phyloP scores from a whole-genome alignment of 495 filamentous ascomycete genomes.

The Astrocystis sublimbata region DNA sequence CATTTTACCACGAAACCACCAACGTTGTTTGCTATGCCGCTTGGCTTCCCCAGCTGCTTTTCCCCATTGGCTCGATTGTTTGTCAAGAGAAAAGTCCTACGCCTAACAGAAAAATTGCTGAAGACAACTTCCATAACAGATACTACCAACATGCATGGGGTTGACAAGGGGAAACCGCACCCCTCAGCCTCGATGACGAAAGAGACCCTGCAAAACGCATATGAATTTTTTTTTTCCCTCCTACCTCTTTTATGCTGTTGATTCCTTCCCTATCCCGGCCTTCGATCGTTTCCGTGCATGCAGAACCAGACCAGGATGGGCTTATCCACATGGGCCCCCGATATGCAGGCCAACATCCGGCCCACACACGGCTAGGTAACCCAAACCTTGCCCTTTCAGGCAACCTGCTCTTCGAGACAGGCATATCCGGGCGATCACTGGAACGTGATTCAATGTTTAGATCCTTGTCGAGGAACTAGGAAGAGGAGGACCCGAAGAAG shows the following conservation, averaged over 20 bases:
- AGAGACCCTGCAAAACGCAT: not conserved
- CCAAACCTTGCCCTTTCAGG: constrained; percentile 28
- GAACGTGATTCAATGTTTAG: constrained; percentile 36
- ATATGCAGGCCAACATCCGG: constrained; percentile 38
- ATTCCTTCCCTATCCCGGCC: constrained; percentile 19
- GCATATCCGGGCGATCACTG: constrained; percentile 39
- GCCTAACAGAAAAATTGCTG: too few relatives aligned
- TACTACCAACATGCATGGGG: constrained; percentile 19
- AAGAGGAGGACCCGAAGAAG: constrained; percentile 17
- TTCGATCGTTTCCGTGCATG: constrained; percentile 35
- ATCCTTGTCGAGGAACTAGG: constrained; percentile 28
- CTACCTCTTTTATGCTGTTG: too few relatives aligned
- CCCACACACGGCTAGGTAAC: constrained; percentile 33
- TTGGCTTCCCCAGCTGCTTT: constrained; percentile 23
- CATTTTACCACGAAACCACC: constrained; percentile 20
- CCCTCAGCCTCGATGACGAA: constrained; percentile 33
- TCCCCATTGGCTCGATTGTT: constrained; percentile 15
- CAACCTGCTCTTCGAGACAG: constrained; percentile 35
- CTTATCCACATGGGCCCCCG: constrained; percentile 30
- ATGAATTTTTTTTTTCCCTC: constrained; percentile 3
- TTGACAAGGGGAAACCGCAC: constrained; percentile 23
- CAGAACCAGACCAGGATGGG: constrained; percentile 33
- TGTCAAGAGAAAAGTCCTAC: constrained; percentile 4
- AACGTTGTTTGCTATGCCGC: constrained; percentile 18
- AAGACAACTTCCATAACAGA: constrained; percentile 5